Conservation (phyloP, 2,329 filamentous ascomycete genomes). For the Cercospora berteroae region DNA sequence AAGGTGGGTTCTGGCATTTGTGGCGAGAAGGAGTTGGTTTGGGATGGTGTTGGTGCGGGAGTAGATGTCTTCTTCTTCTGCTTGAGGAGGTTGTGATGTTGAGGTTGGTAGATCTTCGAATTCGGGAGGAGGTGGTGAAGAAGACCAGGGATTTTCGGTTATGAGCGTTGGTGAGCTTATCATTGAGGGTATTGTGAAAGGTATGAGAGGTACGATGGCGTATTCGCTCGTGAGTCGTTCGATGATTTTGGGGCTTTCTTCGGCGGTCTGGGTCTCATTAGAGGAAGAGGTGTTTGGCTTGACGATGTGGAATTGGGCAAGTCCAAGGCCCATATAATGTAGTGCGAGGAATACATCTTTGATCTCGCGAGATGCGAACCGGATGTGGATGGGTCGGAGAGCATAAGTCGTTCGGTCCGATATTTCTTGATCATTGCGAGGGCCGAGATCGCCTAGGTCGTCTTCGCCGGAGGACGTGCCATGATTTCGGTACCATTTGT, state of each 20-base stretch:
- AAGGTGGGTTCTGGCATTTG: constrained; percentile 1
- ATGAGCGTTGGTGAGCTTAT: background rate
- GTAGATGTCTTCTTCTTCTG: background rate
- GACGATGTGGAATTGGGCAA: constrained; percentile 17
- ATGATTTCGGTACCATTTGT: background rate
- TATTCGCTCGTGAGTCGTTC: constrained; percentile 19
- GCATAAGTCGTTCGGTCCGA: constrained; percentile 6
- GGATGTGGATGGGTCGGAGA: constrained; percentile 22
- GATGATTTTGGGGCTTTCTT: background rate
- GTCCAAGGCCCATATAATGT: constrained; percentile 20
- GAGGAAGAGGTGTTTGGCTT: background rate
- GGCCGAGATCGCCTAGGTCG: background rate
- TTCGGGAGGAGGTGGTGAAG: background rate
- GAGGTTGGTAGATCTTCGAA: background rate
- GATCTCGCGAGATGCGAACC: constrained; percentile 22
- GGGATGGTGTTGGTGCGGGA: background rate
- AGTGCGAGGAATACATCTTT: constrained; percentile 25
- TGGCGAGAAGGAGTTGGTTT: constrained; percentile 10
- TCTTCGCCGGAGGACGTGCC: background rate
- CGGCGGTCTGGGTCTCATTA: background rate
- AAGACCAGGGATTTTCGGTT: background rate
- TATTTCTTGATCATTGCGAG: background rate
- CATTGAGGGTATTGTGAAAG: background rate
- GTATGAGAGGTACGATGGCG: constrained; percentile 13
- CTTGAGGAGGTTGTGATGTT: background rate